Evolutionary conservation across 306 rosid species (phyloP), one percentile per base, ranked within the genome.

Genomic region (Lathyrus tuberosus): DNA sequence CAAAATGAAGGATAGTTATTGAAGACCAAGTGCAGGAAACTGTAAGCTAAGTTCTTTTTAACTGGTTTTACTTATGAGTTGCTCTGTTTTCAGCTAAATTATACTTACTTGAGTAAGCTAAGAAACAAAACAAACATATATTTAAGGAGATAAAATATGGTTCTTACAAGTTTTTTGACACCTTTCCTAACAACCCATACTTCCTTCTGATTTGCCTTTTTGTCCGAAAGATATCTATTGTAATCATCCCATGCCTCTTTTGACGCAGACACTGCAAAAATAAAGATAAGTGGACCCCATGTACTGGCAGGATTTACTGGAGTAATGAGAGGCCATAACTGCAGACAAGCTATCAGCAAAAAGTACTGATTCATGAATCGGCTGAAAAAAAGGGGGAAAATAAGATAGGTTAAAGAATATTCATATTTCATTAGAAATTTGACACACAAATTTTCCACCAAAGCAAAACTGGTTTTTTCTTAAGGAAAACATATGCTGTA

Each of bases 211-310:
- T 94, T 94, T 48, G 97, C 99, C 83, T 94, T 94, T 82, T 83
- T 94, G 83, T 94, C 99, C 67, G 97, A 91, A 52, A 91, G 93
- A 83, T 88, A 87, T 84, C 99, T 80, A 67, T 90, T 84, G 82
- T 94, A 94, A 80, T 94, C 99, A 84, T 94, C 99, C 99, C 99
- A 94, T 0, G 91, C 97, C 95, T 94, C 99, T 86, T 94, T 94
- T 46, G 96, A 81, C 5, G 99, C 97, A 65, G 99, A 94, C 71
- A 94, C 97, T 16, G 99, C 95, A 77, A 94, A 94, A 77, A 94
- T 94, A 84, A 94, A 94, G 48, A 94, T 86, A 81, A 94, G 99
- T 10, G 99, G 99, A 76, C 99, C 99, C 99, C 99, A 94, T 42
- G 99, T 94, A 72, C 99, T 94, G 74, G 97, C 99, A 56, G 99